phyloP scores from a whole-genome alignment of 352 stramenopile species.

The Globisporangium okanoganense region DNA sequence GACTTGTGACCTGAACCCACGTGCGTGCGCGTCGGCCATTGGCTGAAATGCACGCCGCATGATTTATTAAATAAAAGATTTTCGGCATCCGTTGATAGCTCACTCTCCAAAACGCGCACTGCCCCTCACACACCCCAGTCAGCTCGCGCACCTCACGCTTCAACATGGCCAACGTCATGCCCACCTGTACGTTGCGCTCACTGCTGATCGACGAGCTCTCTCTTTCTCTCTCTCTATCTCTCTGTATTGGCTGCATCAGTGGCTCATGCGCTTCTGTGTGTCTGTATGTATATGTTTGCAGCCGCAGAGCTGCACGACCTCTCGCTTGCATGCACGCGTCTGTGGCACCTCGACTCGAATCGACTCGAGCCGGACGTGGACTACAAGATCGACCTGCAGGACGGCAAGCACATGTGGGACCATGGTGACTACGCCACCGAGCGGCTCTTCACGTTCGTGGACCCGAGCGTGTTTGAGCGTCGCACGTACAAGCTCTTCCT shows the following conservation, averaged over 20 bases:
- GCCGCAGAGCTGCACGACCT: conserved; percentile 52
- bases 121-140: not conserved
- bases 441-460: conserved; percentile 89
- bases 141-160: not conserved
- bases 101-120: not conserved
- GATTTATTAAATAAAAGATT: conserved; percentile 16
- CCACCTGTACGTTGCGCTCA: conserved; percentile 34
- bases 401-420: conserved; percentile 87
- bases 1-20: conserved; percentile 15
- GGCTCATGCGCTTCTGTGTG: not conserved
- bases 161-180: conserved; percentile 40
- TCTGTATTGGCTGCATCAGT: too few relatives aligned
- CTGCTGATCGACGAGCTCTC: not conserved
- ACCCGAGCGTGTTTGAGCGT: conserved; percentile 82
- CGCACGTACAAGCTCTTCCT: conserved; percentile 91
- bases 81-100: not conserved
- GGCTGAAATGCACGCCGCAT: conserved; percentile 3
- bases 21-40: conserved; percentile 3
- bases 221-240: not conserved
- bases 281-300: conserved; percentile 8
- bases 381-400: conserved; percentile 93
- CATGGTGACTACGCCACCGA: conserved; percentile 87
- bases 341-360: conserved; percentile 93
- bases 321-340: conserved; percentile 75
- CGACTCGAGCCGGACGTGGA: conserved; percentile 85